Base-by-base conservation (phyloP, 257 asterid genomes). In the Fraxinus americana region DNA sequence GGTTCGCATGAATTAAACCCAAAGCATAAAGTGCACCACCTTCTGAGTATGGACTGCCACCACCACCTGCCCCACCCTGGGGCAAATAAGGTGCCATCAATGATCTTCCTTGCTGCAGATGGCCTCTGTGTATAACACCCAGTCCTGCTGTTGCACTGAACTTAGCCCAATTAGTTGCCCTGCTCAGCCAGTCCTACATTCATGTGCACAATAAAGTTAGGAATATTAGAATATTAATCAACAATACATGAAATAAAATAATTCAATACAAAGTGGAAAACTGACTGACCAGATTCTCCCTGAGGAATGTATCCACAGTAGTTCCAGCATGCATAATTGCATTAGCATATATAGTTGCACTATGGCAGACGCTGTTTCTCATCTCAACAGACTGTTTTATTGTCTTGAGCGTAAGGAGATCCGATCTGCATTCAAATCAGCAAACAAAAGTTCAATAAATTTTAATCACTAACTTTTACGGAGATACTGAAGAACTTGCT, bases 281-380 rank as follows among this genome's bases (percentile, higher is more conserved):
- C 32, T 35, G 7, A 78, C 71, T 74, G 71, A 95, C 99, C 94
- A 96, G 89, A 86, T 96, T 96, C 85, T 96, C 98, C 79, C 98
- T 78, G 63, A 96, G 96, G 85, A 96, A 96, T 10, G 99, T 93
- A 79, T 96, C 98, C 11, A 92, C 98, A 12, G 99, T 96, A 41
- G 99, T 96, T 79, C 99, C 99, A 67, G 99, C 98, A 82, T 96
- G 99, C 98, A 96, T 96, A 81, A 96, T 90, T 54, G 99, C 99
- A 87, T 96, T 96, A 1, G 98, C 91, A 81, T 90, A 94, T 78
- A 96, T 92, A 34, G 98, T 93, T 75, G 99, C 99, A 86, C 99
- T 96, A 75, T 92, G 99, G 83, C 97, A 93, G 57, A 91, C 97
- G 76, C 96, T 92, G 68, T 91, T 93, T 87, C 97, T 91, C 96